Evolutionary conservation across 345 rosid genomes (phyloP).

Genomic region (Eucalyptus grandis): DNA sequence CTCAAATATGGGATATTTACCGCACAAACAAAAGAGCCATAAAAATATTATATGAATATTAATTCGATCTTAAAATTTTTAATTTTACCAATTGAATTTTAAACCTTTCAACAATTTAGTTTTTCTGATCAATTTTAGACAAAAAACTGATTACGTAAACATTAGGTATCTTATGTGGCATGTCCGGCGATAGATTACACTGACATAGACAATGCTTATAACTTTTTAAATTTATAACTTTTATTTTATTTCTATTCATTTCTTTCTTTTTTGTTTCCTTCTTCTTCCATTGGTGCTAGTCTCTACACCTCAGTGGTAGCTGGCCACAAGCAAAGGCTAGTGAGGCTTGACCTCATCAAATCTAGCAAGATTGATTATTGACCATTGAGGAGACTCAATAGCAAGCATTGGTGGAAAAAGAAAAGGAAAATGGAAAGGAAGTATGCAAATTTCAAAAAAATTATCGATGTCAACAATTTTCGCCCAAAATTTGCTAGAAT

Average conservation of each 20-base stretch:
- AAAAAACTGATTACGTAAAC: accelerated
- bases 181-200: accelerated
- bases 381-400: background rate
- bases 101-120: accelerated
- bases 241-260: background rate
- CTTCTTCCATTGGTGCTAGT: too few relatives aligned
- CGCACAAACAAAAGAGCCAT: background rate
- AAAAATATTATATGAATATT: too few relatives aligned
- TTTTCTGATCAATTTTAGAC: too few relatives aligned
- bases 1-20: background rate
- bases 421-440: background rate
- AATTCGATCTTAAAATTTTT: accelerated
- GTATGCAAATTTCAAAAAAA: too few relatives aligned
- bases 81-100: accelerated
- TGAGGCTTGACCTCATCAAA: background rate
- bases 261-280: too few relatives aligned
- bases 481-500: too few relatives aligned
- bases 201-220: background rate
- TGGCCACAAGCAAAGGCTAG: accelerated
- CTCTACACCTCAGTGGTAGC: background rate
- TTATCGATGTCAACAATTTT: too few relatives aligned
- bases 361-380: too few relatives aligned
- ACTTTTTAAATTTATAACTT: too few relatives aligned
- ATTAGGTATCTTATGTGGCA: background rate
- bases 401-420: background rate